These are phyloP conservation scores for Ceratocystis colombiana DNA, from an alignment of 2,329 filamentous ascomycete species.

Conservation along the genomic window DNA sequence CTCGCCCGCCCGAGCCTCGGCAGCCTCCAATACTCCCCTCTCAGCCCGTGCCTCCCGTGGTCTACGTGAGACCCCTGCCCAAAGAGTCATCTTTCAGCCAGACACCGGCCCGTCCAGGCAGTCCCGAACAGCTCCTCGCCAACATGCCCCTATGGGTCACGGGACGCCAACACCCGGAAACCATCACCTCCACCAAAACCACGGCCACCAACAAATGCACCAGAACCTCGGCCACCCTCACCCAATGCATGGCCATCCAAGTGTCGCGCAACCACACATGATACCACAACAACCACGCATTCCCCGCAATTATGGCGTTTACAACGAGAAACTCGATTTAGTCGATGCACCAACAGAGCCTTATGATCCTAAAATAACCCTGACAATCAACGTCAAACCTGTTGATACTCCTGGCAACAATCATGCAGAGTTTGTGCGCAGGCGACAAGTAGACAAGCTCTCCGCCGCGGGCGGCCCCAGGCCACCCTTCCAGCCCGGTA, in stretches of 20 bases:
- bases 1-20: slow-evolving; percentile 43
- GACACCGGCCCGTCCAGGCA: slow-evolving; percentile 58
- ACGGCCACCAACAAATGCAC: slow-evolving; percentile 10
- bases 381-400: slow-evolving; percentile 47
- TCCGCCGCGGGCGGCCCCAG: slow-evolving; percentile 40
- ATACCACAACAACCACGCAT: slow-evolving; percentile 37
- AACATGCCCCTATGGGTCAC: slow-evolving; percentile 11
- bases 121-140: slow-evolving; percentile 18
- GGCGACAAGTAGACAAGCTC: slow-evolving; percentile 22
- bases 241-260: slow-evolving; percentile 10
- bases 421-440: slow-evolving; percentile 54
- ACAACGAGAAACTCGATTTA: slow-evolving; percentile 25
- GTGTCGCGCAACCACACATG: slow-evolving; percentile 14
- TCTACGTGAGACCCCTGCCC: slow-evolving; percentile 71
- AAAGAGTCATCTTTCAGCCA: slow-evolving; percentile 74
- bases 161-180: slow-evolving; percentile 2
- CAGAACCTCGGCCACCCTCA: slow-evolving; percentile 31
- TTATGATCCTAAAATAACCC: slow-evolving; percentile 49
- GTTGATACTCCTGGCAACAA: slow-evolving; percentile 68
- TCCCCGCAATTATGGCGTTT: slow-evolving; percentile 31
- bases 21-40: slow-evolving; percentile 38
- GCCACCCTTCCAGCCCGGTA: slow-evolving; percentile 49
- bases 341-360: slow-evolving; percentile 23
- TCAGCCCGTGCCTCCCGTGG: slow-evolving; percentile 52
- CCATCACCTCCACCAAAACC: slow-evolving; percentile 1